These are phyloP conservation scores for Ophiostoma himal-ulmi DNA, from an alignment of 2,329 filamentous ascomycete genomes.

Conservation along the genomic window DNA sequence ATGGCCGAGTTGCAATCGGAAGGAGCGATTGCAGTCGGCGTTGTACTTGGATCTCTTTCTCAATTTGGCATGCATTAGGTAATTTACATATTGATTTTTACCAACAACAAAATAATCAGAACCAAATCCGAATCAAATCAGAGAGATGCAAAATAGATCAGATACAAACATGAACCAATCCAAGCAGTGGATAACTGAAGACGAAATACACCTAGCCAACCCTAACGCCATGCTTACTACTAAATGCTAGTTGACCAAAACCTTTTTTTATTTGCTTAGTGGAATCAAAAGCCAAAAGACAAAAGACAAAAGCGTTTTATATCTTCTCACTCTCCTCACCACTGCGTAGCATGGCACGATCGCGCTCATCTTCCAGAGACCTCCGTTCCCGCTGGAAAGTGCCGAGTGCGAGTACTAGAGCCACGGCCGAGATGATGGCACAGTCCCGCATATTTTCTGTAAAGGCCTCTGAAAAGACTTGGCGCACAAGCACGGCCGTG, in stretches of 20 bases:
- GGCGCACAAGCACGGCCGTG: slow-evolving; percentile 33
- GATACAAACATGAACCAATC: background rate
- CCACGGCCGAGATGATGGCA: slow-evolving; percentile 38
- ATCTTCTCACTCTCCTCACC: background rate
- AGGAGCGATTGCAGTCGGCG: background rate
- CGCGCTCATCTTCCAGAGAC: background rate
- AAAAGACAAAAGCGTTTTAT: background rate
- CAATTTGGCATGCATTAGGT: background rate
- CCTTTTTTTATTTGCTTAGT: background rate
- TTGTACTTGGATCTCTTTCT: background rate
- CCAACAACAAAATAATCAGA: background rate
- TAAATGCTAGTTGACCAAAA: background rate
- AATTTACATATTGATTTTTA: background rate
- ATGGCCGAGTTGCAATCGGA: slow-evolving; percentile 13
- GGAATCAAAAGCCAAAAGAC: background rate
- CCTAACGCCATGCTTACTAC: background rate
- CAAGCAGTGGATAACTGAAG: background rate
- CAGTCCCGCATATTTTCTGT: slow-evolving; percentile 33
- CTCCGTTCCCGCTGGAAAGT: slow-evolving; percentile 35
- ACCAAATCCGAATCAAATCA: background rate
- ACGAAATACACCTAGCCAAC: background rate
- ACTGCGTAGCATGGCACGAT: background rate
- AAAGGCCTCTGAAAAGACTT: slow-evolving; percentile 40
- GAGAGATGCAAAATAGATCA: background rate
- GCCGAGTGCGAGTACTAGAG: slow-evolving; percentile 37